These are phyloP conservation scores for Leishmania lainsoni DNA, from an alignment of 208 protist species.

Conservation along the genomic window DNA sequence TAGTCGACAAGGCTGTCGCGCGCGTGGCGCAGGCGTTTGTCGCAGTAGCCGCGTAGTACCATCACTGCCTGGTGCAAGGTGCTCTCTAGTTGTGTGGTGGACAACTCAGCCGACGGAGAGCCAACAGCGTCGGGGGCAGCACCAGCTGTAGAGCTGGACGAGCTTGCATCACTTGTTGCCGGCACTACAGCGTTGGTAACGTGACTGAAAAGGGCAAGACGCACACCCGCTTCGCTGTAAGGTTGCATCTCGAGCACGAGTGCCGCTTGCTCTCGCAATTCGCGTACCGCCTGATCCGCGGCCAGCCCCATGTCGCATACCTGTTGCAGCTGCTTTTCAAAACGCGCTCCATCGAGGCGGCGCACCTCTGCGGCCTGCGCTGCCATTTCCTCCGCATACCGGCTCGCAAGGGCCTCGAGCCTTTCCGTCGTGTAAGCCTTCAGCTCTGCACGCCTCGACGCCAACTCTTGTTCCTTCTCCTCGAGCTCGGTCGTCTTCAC, in stretches of 20 bases:
- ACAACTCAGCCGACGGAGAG: neutral
- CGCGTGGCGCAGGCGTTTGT: slow-evolving; percentile 37
- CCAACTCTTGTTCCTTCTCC: slow-evolving; percentile 31
- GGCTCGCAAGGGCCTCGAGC: slow-evolving; percentile 27
- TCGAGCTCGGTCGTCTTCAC: slow-evolving; percentile 56
- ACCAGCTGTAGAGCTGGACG: neutral
- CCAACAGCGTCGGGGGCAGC: neutral
- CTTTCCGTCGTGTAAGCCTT: slow-evolving; percentile 35
- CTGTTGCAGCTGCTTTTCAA: slow-evolving; percentile 42
- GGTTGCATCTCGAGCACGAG: slow-evolving; percentile 33
- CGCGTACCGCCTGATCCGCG: slow-evolving; percentile 16
- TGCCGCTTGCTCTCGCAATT: slow-evolving; percentile 33
- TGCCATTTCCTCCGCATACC: slow-evolving; percentile 31
- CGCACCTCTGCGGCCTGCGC: slow-evolving; percentile 40
- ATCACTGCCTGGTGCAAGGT: slow-evolving; percentile 29
- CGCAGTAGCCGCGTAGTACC: slow-evolving; percentile 45
- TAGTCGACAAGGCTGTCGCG: slow-evolving; percentile 53
- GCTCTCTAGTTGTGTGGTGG: slow-evolving; percentile 16
- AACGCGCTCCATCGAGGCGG: slow-evolving; percentile 34
- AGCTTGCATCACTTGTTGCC: neutral
- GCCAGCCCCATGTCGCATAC: slow-evolving; percentile 12
- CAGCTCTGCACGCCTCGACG: slow-evolving; percentile 24
- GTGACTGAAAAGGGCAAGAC: slow-evolving; percentile 7
- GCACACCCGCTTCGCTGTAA: slow-evolving; percentile 35
- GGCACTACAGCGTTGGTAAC: neutral